Evolutionary conservation across 2,329 filamentous ascomycete genomes (phyloP).

Genomic region (Helminthosporium solani): DNA sequence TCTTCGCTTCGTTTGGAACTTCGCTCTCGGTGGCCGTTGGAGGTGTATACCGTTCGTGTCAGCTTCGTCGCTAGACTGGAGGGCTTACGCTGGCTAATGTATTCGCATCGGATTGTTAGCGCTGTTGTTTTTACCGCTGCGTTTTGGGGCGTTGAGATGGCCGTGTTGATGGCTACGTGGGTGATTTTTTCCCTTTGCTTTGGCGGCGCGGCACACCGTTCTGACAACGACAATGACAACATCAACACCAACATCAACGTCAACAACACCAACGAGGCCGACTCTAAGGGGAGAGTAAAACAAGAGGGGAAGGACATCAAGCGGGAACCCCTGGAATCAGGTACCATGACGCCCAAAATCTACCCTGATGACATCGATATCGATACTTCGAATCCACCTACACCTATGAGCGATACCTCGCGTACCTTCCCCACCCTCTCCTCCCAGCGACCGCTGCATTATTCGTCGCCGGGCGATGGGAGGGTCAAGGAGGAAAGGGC

Average conservation of each 20-base stretch:
- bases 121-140: conserved; percentile 66
- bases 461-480: conserved; percentile 20
- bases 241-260: not conserved
- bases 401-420: conserved; percentile 48
- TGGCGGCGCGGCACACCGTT: conserved; percentile 8
- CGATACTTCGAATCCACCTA: conserved; percentile 13
- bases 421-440: conserved; percentile 52
- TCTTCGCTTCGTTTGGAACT: conserved; percentile 63
- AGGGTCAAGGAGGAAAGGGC: conserved; percentile 26
- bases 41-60: conserved; percentile 71
- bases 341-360: conserved; percentile 15
- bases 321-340: too few species aligned
- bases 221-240: too few species aligned
- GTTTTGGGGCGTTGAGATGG: conserved; percentile 77
- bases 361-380: conserved; percentile 11
- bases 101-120: conserved; percentile 71
- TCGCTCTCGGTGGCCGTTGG: conserved; percentile 67
- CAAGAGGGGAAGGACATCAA: too few species aligned
- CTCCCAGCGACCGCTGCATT: conserved; percentile 46
- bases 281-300: not conserved
- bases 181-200: conserved; percentile 51
- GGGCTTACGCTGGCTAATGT: conserved; percentile 76
- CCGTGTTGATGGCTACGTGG: conserved; percentile 68
- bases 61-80: conserved; percentile 72
- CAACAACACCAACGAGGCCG: too few species aligned